A percentile compares a stretch with the other conserved stretches of the same genome.
Evolutionary conservation across 306 rosid genomes (phyloP).

Genomic region (Inga laurina): DNA sequence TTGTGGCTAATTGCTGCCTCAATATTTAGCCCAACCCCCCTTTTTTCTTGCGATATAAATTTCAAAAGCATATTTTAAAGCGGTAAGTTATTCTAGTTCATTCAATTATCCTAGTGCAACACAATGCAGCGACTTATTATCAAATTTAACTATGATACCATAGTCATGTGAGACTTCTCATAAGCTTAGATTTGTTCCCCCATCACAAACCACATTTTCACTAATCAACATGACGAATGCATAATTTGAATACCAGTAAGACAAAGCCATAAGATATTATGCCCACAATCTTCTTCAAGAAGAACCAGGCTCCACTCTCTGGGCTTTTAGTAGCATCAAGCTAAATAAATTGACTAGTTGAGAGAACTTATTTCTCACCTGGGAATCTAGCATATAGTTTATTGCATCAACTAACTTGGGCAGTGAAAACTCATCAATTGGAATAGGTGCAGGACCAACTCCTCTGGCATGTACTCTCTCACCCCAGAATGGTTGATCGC

Average conservation of each 20-base stretch:
- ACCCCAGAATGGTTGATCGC: constrained; percentile 99
- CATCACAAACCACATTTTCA: background rate
- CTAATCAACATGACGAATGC: background rate
- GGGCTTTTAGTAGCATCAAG: background rate
- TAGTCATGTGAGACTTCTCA: background rate
- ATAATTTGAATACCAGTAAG: constrained; percentile 3
- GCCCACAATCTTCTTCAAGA: constrained; percentile 1
- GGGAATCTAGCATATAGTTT: constrained; percentile 79
- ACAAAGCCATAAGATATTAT: constrained; percentile 6
- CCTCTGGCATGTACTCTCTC: constrained; percentile 91
- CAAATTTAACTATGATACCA: background rate
- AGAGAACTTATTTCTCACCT: constrained; percentile 51
- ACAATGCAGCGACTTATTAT: background rate
- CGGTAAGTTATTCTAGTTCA: background rate
- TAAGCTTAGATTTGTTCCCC: background rate
- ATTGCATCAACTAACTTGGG: constrained; percentile 77
- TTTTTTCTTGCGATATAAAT: background rate
- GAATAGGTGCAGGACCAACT: constrained; percentile 95
- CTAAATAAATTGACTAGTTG: background rate
- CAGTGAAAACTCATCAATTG: constrained; percentile 95
- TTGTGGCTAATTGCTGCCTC: background rate
- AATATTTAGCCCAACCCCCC: background rate
- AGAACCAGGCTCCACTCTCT: background rate
- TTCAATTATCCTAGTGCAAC: background rate
- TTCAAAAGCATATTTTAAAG: background rate